Conservation (phyloP, 2,329 filamentous ascomycete species). For the Talaromyces sp. region DNA sequence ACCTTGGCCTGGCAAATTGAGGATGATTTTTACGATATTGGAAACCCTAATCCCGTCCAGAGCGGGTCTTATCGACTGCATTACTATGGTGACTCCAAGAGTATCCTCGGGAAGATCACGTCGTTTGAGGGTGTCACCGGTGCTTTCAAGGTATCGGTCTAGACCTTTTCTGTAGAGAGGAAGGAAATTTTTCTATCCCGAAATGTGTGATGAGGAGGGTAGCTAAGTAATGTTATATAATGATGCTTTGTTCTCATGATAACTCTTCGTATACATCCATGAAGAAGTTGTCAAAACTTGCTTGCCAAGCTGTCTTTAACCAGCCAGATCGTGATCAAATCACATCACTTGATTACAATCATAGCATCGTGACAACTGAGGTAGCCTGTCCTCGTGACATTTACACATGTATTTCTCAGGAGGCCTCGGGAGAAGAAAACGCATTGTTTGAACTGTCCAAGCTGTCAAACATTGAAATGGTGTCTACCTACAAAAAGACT, state of each 20-base stretch:
- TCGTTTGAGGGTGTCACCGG: conserved; percentile 64
- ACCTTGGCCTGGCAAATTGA: conserved; percentile 75
- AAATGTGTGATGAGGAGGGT: background rate
- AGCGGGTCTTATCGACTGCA: conserved; percentile 67
- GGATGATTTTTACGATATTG: conserved; percentile 42
- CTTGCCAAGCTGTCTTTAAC: too few species aligned
- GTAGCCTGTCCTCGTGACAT: too few species aligned
- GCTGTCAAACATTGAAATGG: too few species aligned
- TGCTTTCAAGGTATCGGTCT: conserved; percentile 28
- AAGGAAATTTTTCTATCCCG: background rate
- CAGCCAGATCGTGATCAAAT: too few species aligned
- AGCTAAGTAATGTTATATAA: background rate
- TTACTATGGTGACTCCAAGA: conserved; percentile 82
- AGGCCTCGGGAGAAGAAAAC: too few species aligned
- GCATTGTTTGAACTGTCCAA: too few species aligned
- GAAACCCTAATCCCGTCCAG: conserved; percentile 27
- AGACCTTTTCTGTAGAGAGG: background rate
- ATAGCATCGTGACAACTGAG: too few species aligned
- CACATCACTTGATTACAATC: too few species aligned
- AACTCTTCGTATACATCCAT: too few species aligned
- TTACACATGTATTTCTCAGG: too few species aligned
- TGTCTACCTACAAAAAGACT: too few species aligned
- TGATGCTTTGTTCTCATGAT: background rate
- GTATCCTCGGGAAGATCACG: conserved; percentile 53
- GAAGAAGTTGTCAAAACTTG: too few species aligned